Evolutionary conservation across 2,329 filamentous ascomycete genomes (phyloP).

Genomic region (Penicillium aurantiogriseum): DNA sequence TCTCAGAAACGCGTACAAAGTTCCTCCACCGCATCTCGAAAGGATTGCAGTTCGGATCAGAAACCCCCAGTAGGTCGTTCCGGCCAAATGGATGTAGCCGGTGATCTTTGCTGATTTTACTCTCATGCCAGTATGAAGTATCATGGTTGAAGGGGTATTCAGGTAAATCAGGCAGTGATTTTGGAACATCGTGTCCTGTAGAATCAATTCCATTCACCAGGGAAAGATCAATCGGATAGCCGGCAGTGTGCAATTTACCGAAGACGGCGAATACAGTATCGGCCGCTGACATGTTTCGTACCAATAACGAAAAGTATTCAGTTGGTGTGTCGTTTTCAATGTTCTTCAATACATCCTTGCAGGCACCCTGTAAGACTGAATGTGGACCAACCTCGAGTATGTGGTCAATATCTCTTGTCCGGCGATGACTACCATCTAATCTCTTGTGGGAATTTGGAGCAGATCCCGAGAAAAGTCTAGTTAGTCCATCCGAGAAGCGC

Average conservation of each 20-base stretch:
- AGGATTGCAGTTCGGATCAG: constrained; percentile 7
- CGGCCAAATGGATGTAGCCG: constrained; percentile 10
- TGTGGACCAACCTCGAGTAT: constrained; percentile 28
- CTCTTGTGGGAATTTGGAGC: background rate
- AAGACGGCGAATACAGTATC: constrained; percentile 2
- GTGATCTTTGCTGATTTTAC: constrained; percentile 14
- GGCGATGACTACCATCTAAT: background rate
- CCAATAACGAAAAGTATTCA: background rate
- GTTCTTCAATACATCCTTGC: background rate
- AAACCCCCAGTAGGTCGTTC: constrained; percentile 11
- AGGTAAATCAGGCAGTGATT: constrained; percentile 28
- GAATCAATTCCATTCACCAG: background rate
- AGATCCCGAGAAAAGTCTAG: background rate
- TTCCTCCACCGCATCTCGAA: constrained; percentile 43
- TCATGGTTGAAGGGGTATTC: constrained; percentile 42
- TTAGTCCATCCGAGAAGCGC: constrained; percentile 12
- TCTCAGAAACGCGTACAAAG: constrained; percentile 40
- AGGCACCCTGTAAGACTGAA: constrained; percentile 14
- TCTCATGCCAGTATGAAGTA: constrained; percentile 37
- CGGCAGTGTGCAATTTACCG: background rate
- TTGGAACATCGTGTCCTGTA: background rate
- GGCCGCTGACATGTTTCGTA: background rate
- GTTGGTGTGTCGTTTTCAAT: background rate
- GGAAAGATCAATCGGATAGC: background rate
- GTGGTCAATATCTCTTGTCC: background rate